Evolutionary conservation across 306 rosid species (phyloP), one percentile per base, ranked within the genome.

Genomic region (Ceratonia siliqua): DNA sequence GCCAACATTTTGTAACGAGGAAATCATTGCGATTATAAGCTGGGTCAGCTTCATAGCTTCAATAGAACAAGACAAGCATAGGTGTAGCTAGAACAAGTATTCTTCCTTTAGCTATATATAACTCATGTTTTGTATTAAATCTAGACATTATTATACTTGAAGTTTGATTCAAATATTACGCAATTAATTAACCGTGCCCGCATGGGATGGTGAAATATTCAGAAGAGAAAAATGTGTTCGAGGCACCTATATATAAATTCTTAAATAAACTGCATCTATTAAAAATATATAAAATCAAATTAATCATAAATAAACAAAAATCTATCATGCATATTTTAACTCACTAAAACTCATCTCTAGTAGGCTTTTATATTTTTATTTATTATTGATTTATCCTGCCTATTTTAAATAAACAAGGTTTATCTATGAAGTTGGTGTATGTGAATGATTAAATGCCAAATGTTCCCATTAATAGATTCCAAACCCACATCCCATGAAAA

Each of bases 81-180:
- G 66, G 62, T 68, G 74, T 62, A 72, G 72, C 64, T 38, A 36
- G 75, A 62, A 75, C 74, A 9, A 30, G 48, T 49, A 61, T 64
- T 75, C 64, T 28, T 78, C 56, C 25, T 63, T 75, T 33, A 36
- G 27, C 62, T 73, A 70, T 58, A 50, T 76, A 78, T 77, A 77
- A 12, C 66, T 43, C 49, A 63, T 72, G 72, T 62, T 69, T 72
- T 85, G 28, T 70, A 65, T 64, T 56, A 30, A 62, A 68, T 65
- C 14, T 45, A 76, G 67, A 73, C 61, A 72, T 22, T 76, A 55
- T 61, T 77, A 73, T 72, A 76, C 84, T 25, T 46, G 3, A 76
- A 43, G 72, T 55, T 61, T 72, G n/a, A n/a, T n/a, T 43, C 82
- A 73, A 42, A 68, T 62, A 55, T 67, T 38, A 48, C 35, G 66